Evolutionary conservation across 129 eudicot species (phyloP).

Genomic region (Escallonia rubra): DNA sequence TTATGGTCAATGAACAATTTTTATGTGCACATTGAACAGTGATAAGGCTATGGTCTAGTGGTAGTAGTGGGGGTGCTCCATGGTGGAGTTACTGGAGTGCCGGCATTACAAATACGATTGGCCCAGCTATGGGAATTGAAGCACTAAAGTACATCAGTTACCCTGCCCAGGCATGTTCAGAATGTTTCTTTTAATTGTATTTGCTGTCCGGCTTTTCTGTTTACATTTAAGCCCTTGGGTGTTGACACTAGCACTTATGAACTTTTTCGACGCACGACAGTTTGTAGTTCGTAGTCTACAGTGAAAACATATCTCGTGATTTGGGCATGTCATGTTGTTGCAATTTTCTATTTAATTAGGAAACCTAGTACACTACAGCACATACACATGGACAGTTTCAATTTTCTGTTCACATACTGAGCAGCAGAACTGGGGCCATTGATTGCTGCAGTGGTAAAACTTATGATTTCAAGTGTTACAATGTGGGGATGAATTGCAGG

Average conservation of each 20-base stretch:
- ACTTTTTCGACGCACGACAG: not conserved
- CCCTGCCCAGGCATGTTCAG: constrained; percentile 75
- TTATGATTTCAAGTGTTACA: not conserved
- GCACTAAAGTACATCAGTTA: constrained; percentile 93
- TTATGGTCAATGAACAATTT: constrained; percentile 3
- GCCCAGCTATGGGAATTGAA: constrained; percentile 99
- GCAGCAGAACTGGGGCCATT: not conserved
- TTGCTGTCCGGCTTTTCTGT: not conserved
- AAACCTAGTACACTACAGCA: no score
- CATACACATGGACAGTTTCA: not conserved
- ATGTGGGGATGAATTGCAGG: no score
- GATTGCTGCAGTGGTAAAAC: not conserved
- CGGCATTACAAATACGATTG: constrained; percentile 91
- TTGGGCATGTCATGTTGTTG: no score
- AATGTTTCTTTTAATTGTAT: not conserved
- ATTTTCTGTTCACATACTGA: no score
- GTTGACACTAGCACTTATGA: not conserved
- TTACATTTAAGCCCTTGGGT: not conserved
- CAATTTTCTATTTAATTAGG: no score
- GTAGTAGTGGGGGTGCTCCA: constrained; percentile 73
- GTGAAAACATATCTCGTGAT: no score
- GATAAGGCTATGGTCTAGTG: constrained; percentile 77
- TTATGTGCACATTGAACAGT: constrained; percentile 33
- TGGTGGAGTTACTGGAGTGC: constrained; percentile 99
- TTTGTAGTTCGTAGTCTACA: no score